Conservation (phyloP, 179 eudicot genomes). For the Sideroxylon spinosum region DNA sequence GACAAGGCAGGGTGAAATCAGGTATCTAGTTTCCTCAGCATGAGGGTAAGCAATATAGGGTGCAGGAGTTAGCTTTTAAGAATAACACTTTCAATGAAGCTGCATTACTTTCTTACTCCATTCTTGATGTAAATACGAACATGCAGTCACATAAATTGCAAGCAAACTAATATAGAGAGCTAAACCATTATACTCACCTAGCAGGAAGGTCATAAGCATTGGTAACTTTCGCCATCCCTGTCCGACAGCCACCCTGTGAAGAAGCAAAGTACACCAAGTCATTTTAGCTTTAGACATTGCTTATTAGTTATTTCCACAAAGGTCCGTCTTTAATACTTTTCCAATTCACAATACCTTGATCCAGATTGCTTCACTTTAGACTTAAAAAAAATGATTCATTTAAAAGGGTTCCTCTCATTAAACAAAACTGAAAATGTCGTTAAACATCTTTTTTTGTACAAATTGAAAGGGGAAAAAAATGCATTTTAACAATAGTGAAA, state of each 20-base stretch:
- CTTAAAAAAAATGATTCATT: background rate
- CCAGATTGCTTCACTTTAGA: background rate
- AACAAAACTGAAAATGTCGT: background rate
- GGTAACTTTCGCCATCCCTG: conserved; percentile 98
- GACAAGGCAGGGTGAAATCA: no score
- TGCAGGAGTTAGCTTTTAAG: background rate
- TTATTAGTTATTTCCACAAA: background rate
- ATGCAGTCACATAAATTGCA: no score
- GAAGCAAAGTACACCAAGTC: conserved; percentile 10
- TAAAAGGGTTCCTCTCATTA: background rate
- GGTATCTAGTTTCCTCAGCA: background rate
- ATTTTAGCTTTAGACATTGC: background rate
- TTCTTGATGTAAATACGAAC: background rate
- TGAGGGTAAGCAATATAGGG: background rate
- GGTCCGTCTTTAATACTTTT: background rate
- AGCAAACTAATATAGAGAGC: conserved; percentile 3
- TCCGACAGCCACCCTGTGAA: conserved; percentile 95
- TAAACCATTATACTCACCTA: conserved; percentile 46
- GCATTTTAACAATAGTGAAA: no score
- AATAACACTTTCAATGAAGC: background rate
- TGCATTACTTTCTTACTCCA: background rate
- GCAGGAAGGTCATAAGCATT: conserved; percentile 97
- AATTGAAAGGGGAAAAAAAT: no score
- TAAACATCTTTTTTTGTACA: no score
- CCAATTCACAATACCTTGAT: background rate